These are phyloP conservation scores for Zymoseptoria crescenta DNA, from an alignment of 2,329 filamentous ascomycete species.

Conservation along the genomic window DNA sequence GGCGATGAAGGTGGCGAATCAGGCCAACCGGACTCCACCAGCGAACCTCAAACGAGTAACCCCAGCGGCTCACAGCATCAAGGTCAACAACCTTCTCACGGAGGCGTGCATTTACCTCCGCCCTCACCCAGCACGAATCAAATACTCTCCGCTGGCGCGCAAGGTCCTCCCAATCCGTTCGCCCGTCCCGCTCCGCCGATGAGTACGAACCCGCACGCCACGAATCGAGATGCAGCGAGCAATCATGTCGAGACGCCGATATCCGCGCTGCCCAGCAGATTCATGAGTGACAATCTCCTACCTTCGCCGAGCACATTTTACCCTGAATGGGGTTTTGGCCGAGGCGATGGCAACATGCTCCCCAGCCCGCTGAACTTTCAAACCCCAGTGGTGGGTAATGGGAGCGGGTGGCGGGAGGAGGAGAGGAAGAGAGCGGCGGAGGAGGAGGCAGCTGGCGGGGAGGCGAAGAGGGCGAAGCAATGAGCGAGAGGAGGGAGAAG, in stretches of 20 bases:
- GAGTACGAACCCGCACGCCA: slow-evolving; percentile 38
- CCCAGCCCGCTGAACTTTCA: slow-evolving; percentile 90
- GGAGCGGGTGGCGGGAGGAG: slow-evolving; percentile 38
- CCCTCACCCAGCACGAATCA: slow-evolving; percentile 84
- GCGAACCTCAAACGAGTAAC: slow-evolving; percentile 34
- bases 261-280: slow-evolving; percentile 86
- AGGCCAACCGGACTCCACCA: slow-evolving; percentile 49
- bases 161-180: slow-evolving; percentile 91
- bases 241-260: slow-evolving; percentile 68
- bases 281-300: slow-evolving; percentile 78
- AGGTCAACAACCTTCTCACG: slow-evolving; percentile 36
- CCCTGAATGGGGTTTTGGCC: slow-evolving; percentile 76
- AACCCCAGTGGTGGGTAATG: slow-evolving; percentile 55
- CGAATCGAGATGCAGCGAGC: slow-evolving; percentile 31
- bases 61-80: slow-evolving; percentile 40
- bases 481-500: background rate
- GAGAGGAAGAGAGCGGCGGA: slow-evolving; percentile 21
- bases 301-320: slow-evolving; percentile 92
- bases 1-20: slow-evolving; percentile 67
- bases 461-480: slow-evolving; percentile 18
- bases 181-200: slow-evolving; percentile 74
- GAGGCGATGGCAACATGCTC: slow-evolving; percentile 60
- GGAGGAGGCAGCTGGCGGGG: slow-evolving; percentile 16
- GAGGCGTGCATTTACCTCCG: slow-evolving; percentile 75
- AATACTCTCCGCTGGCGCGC: slow-evolving; percentile 81